A percentile compares a stretch with the other conserved stretches of the same genome.
Conservation (phyloP, 805 yeast genomes). For the Osmozyma mogii region DNA sequence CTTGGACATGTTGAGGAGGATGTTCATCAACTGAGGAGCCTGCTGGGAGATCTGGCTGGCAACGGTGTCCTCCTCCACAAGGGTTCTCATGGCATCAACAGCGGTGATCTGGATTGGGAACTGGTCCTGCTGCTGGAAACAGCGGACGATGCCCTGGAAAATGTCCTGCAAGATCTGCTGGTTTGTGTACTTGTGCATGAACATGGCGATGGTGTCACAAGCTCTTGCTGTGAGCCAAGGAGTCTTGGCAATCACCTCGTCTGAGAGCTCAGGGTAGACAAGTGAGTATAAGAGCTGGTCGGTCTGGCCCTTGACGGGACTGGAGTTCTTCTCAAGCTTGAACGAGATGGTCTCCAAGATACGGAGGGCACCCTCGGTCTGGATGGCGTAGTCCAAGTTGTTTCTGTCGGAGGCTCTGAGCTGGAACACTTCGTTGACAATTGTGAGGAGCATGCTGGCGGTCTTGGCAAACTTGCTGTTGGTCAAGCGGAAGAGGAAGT, state of each 20-base stretch:
- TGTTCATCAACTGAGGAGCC: constrained; percentile 39
- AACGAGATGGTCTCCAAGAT: constrained; percentile 33
- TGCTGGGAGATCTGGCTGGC: constrained; percentile 35
- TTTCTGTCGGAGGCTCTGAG: constrained; percentile 22
- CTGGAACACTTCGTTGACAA: constrained; percentile 28
- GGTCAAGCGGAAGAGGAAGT: constrained; percentile 35
- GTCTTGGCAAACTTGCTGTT: constrained; percentile 34
- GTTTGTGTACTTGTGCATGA: constrained; percentile 26
- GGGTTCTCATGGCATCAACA: constrained; percentile 43
- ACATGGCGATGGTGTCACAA: constrained; percentile 38
- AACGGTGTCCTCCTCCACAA: constrained; percentile 34
- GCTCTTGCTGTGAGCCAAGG: constrained; percentile 41
- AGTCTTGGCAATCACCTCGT: constrained; percentile 18
- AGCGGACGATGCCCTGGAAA: constrained; percentile 32
- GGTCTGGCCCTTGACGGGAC: constrained; percentile 33
- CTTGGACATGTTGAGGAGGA: constrained; percentile 37
- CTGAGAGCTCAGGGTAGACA: constrained; percentile 33
- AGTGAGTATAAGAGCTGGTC: constrained; percentile 31
- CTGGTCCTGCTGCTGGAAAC: constrained; percentile 35
- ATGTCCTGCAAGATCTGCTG: constrained; percentile 29
- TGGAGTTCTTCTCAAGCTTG: constrained; percentile 26
- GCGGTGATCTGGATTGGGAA: constrained; percentile 45
- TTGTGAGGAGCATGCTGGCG: constrained; percentile 19
- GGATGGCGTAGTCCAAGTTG: constrained; percentile 23
- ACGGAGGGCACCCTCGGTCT: constrained; percentile 36